Base-by-base conservation (phyloP, 306 rosid genomes). In the Psophocarpus tetragonolobus region DNA sequence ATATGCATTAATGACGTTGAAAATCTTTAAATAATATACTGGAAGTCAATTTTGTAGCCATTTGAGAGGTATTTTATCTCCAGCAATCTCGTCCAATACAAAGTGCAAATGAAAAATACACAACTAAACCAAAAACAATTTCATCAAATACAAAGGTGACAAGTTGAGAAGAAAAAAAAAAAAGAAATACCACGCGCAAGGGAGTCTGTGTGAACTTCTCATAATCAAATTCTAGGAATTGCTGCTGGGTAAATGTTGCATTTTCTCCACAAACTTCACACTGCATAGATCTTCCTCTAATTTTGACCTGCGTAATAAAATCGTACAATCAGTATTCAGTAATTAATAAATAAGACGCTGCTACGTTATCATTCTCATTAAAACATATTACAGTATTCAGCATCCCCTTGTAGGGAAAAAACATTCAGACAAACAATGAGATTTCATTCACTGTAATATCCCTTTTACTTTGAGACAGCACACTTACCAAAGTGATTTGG, bases 151-250 rank as follows among this genome's bases (percentile, higher is more conserved):
- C 17, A 81, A 30, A 23, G 12, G 47, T 54, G 39, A 64, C n/a
- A n/a, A n/a, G n/a, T n/a, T n/a, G n/a, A n/a, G n/a, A 63, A 82
- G 53, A 47, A 61, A n/a, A 62, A 53, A 11, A 74, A 27, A 23
- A 48, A 77, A 64, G 80, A 76, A 60, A 76, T 92, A 95, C 99
- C 90, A 90, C 75, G 63, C 88, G 66, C 58, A 92, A 75, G 38
- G 97, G 93, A 79, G 94, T 73, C 82, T 91, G 92, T 41, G 97
- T 91, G 84, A 95, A 95, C 24, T 90, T 85, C 85, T 90, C 99
- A 62, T 92, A 95, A 87, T 95, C 92, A 61, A 92, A 92, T 78
- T 92, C 96, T 71, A 38, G 85, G 80, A 95, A 95, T 30, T 86
- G 75, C 79, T 84, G 87, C 67, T 77, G 75, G 13, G 77, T 85